phyloP scores from a whole-genome alignment of 2,329 filamentous ascomycete genomes.

The Calonectria pauciramosa region DNA sequence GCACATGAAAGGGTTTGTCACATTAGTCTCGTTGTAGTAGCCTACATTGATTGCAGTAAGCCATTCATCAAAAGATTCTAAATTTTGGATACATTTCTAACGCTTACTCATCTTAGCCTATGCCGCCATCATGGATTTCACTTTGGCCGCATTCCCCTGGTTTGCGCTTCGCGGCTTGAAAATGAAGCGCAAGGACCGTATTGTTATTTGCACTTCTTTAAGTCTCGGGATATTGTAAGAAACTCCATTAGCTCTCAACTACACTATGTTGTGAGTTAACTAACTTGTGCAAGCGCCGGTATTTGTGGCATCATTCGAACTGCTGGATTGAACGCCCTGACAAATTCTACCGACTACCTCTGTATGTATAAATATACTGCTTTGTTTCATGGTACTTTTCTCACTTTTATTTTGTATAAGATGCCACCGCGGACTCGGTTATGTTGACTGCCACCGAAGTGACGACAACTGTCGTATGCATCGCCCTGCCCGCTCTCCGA shows the following conservation, averaged over 20 bases:
- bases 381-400: not conserved
- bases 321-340: conserved; percentile 15
- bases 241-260: not conserved
- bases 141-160: conserved; percentile 26
- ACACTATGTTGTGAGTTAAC: not conserved
- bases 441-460: conserved; percentile 33
- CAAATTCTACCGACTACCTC: conserved; percentile 26
- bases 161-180: conserved; percentile 25
- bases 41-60: conserved; percentile 25
- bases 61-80: not conserved
- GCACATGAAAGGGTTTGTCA: conserved; percentile 21
- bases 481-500: conserved; percentile 23
- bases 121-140: conserved; percentile 27
- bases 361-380: not conserved
- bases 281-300: conserved; percentile 13
- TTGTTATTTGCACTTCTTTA: conserved; percentile 21
- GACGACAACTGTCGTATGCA: conserved; percentile 26
- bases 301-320: conserved; percentile 27
- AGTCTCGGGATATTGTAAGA: conserved; percentile 29
- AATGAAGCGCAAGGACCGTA: conserved; percentile 32
- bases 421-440: conserved; percentile 27
- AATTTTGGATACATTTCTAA: not conserved
- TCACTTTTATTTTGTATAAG: not conserved
- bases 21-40: conserved; percentile 20
- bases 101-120: conserved; percentile 3